Evolutionary conservation across 192 early-diverging fungal genomes (phyloP), one percentile per base, ranked within the genome.

Genomic region (Podila minutissima): DNA sequence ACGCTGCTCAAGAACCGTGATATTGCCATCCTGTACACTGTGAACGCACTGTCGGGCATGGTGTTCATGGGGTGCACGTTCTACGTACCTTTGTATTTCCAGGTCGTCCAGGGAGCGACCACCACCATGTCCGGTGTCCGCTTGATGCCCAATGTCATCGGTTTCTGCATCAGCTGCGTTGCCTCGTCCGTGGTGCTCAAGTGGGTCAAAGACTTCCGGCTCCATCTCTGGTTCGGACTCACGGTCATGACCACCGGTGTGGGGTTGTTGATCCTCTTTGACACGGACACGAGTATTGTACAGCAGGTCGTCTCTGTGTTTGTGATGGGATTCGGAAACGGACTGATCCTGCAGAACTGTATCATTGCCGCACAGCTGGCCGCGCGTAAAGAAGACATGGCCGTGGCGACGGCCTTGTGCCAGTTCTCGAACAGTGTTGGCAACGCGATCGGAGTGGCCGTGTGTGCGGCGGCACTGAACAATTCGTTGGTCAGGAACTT

Each of bases 51-150:
- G 60, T 84, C 85, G 38, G 88, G 91, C 11, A 83, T 89, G 7
- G 84, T 86, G 5, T 91, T 89, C 17, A 87, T 87, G 66, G 87
- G 84, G 1, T 75, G 88, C 20, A 87, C 91, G 4, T 95, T 89
- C 70, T 97, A 95, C 83, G 66, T 93, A 10, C 91, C 93, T 22
- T 58, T 91, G 28, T 96, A 92, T 84, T 94, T 96, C 75, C 91
- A 95, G 82, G 83, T 96, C 51, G 92, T 96, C 28, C 82, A 90
- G 49, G 92, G 89, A 28, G 88, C 91, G 32, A 76, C 86, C 13
- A 6, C 33, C 33, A 33, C 33, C 2, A 33, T 33, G 3, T 88
- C 94, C 4, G 96, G 96, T 28, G 50, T 95, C 11, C 83, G 90
- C n/a, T 71, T 90, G 63, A 84, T 97, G 64, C 93, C 95, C 6